Evolutionary conservation across 176 grass and related monocot species (phyloP).

Genomic region (Musa itinerans): DNA sequence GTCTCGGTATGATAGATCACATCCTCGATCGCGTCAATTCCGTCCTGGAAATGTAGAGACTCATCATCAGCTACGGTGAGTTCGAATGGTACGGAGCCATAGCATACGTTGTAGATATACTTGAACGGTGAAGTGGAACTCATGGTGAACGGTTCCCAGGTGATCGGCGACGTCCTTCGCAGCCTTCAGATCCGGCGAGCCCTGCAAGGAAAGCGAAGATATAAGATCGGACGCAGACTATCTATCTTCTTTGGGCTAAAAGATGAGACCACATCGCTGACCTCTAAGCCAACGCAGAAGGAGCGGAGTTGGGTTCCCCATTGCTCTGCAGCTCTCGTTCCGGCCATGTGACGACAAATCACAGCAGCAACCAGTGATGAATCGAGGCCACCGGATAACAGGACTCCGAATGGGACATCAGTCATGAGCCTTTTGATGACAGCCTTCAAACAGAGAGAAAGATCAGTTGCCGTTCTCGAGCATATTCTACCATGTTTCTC

Average conservation of each 20-base stretch:
- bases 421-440: conserved; percentile 98
- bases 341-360: conserved; percentile 67
- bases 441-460: conserved; percentile 29
- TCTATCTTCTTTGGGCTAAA: neutral
- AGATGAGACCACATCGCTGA: conserved; percentile 3
- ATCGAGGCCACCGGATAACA: conserved; percentile 89
- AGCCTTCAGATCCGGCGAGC: conserved; percentile 80
- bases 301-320: conserved; percentile 87
- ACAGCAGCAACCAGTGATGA: conserved; percentile 82
- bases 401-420: conserved; percentile 81
- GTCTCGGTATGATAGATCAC: conserved; percentile 92
- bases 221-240: too few species aligned
- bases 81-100: neutral
- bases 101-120: conserved; percentile 25
- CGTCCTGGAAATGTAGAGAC: conserved; percentile 43
- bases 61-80: neutral
- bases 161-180: conserved; percentile 71
- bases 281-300: conserved; percentile 92
- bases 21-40: conserved; percentile 95
- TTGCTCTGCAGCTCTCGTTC: conserved; percentile 77
- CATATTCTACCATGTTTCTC: too few species aligned
- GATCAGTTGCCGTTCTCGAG: too few species aligned
- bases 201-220: conserved; percentile 30
- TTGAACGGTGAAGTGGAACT: conserved; percentile 94
- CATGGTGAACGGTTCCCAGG: conserved; percentile 85